phyloP scores from a whole-genome alignment of 805 yeast genomes.

The Saccharomycopsis malanga region DNA sequence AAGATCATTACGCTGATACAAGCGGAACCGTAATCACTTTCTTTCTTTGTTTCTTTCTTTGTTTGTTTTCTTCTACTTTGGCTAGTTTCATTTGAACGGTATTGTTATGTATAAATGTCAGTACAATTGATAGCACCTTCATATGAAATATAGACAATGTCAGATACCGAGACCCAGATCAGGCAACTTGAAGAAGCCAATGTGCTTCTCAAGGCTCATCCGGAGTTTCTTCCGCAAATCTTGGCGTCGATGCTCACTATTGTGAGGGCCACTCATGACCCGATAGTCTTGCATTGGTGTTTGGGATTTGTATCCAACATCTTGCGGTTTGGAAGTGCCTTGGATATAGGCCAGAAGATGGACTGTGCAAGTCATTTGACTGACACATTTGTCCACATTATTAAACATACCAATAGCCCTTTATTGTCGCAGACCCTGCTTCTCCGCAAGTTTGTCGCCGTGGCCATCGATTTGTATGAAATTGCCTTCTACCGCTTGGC shows the following conservation, averaged over 20 bases:
- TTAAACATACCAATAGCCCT: neutral
- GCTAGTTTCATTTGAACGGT: too few relatives aligned
- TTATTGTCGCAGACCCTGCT: neutral
- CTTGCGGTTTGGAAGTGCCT: neutral
- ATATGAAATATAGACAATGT: too few relatives aligned
- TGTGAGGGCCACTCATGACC: neutral
- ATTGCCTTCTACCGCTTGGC: too few relatives aligned
- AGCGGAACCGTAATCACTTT: too few relatives aligned
- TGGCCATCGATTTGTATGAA: constrained; percentile 11
- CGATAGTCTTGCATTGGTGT: constrained; percentile 7
- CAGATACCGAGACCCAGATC: constrained; percentile 4
- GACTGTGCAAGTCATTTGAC: neutral
- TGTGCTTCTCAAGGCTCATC: neutral
- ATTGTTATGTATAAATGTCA: too few relatives aligned
- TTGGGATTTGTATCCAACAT: constrained; percentile 2
- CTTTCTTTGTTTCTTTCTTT: too few relatives aligned
- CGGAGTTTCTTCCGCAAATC: constrained; percentile 7
- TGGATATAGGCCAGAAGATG: constrained; percentile 1
- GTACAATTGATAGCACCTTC: too few relatives aligned
- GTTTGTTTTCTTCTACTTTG: too few relatives aligned
- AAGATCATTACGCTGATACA: neutral
- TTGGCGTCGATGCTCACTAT: constrained; percentile 4
- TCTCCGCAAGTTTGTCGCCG: constrained; percentile 1
- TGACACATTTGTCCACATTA: constrained; percentile 1
- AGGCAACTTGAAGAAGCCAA: constrained; percentile 10